phyloP scores from a whole-genome alignment of 768 basidiomycete species.

The Pleurotus pulmonarius region DNA sequence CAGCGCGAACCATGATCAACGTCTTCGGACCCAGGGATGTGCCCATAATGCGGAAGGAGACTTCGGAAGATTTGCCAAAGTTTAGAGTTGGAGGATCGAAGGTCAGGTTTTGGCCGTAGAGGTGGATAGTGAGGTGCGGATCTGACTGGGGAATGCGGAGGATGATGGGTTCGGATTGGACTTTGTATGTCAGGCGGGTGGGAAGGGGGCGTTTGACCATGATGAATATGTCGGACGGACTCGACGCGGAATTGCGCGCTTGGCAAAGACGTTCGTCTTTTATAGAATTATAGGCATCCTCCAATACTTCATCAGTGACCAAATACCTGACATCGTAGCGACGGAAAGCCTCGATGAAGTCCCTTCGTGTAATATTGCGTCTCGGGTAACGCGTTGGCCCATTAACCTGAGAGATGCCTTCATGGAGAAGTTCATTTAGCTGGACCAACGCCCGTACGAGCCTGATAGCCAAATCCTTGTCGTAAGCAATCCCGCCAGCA shows the following conservation, averaged over 20 bases:
- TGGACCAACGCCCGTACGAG: conserved; percentile 82
- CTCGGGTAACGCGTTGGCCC: conserved; percentile 50
- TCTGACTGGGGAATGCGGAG: conserved; percentile 85
- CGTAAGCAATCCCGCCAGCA: conserved; percentile 68
- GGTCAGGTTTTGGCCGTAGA: conserved; percentile 82
- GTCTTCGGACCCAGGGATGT: conserved; percentile 77
- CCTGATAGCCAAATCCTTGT: conserved; percentile 74
- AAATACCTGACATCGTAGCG: conserved; percentile 67
- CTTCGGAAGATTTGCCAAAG: conserved; percentile 75
- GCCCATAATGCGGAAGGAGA: conserved; percentile 90
- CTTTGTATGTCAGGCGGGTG: conserved; percentile 76
- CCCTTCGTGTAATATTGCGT: conserved; percentile 63
- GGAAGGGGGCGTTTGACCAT: conserved; percentile 75
- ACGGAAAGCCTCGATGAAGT: conserved; percentile 83
- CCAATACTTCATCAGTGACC: conserved; percentile 72
- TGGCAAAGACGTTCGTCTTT: conserved; percentile 69
- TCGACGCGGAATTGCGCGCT: conserved; percentile 47
- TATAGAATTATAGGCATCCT: conserved; percentile 78
- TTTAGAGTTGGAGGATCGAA: conserved; percentile 86
- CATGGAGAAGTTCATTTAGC: conserved; percentile 86
- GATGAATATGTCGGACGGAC: conserved; percentile 50
- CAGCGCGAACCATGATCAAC: conserved; percentile 80
- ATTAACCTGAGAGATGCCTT: conserved; percentile 58
- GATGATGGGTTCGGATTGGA: conserved; percentile 84
- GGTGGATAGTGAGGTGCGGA: conserved; percentile 74